phyloP scores from a whole-genome alignment of 148 eudicot genomes.

The Bassia scoparia region DNA sequence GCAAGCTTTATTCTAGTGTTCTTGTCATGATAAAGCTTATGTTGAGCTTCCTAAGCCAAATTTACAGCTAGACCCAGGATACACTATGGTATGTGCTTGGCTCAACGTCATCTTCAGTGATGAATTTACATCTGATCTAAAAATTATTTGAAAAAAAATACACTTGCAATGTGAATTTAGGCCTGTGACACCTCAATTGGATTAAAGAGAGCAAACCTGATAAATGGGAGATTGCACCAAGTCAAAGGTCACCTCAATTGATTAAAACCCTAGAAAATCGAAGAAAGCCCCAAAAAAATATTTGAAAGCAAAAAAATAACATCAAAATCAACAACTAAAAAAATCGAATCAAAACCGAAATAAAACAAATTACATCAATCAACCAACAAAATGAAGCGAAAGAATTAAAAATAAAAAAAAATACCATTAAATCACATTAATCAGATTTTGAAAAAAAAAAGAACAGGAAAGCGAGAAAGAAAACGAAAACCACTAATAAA shows the following conservation, averaged over 20 bases:
- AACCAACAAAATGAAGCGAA: too few relatives aligned
- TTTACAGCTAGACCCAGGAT: neutral
- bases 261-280: too few relatives aligned
- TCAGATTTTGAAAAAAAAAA: too few relatives aligned
- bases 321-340: too few relatives aligned
- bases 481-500: too few relatives aligned
- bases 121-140: neutral
- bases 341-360: too few relatives aligned
- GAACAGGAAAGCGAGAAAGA: too few relatives aligned
- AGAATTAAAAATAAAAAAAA: too few relatives aligned
- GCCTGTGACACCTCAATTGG: neutral
- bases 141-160: neutral
- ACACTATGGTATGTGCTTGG: neutral
- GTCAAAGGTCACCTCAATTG: conserved; percentile 81
- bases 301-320: too few relatives aligned
- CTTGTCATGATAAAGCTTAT: neutral
- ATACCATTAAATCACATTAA: too few relatives aligned
- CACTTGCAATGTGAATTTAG: neutral
- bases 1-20: neutral
- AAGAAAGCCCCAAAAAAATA: too few relatives aligned
- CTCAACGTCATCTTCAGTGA: neutral
- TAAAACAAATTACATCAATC: too few relatives aligned
- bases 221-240: conserved; percentile 83
- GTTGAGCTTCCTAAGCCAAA: neutral
- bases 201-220: conserved; percentile 43